Percentiles rank a stretch among this genome's conserved stretches.
Conservation (phyloP, 257 asterid species). For the Solanum microdontum region DNA sequence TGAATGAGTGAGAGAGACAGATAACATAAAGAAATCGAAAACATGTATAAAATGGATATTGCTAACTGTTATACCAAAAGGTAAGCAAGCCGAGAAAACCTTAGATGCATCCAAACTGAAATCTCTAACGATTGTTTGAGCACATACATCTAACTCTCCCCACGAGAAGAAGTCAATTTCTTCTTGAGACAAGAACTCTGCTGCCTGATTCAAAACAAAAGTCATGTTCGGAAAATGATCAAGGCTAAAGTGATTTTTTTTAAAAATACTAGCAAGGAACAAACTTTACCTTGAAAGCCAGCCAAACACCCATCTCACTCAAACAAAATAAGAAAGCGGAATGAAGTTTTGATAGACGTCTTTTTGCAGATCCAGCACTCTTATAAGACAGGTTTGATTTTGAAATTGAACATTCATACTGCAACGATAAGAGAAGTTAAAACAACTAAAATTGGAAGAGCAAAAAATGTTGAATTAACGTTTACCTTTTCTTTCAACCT, state of each 20-base stretch:
- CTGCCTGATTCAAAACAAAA: slow-evolving; percentile 34
- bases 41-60: not conserved
- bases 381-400: slow-evolving; percentile 15
- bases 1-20: not conserved
- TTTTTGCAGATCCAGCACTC: slow-evolving; percentile 24
- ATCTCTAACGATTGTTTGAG: slow-evolving; percentile 23
- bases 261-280: no score
- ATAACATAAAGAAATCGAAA: not conserved
- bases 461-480: not conserved
- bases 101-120: slow-evolving; percentile 43
- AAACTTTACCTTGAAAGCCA: slow-evolving; percentile 57
- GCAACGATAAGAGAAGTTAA: slow-evolving; percentile 8
- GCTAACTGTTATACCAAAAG: slow-evolving; percentile 31
- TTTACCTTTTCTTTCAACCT: slow-evolving; percentile 33
- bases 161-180: slow-evolving; percentile 25
- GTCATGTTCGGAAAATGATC: not conserved
- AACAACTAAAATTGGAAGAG: not conserved
- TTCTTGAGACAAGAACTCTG: slow-evolving; percentile 36
- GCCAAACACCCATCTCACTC: slow-evolving; percentile 58
- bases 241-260: no score
- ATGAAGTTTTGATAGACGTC: slow-evolving; percentile 16
- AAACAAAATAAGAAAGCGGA: slow-evolving; percentile 38
- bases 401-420: slow-evolving; percentile 29
- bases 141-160: slow-evolving; percentile 28
- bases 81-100: slow-evolving; percentile 30